Evolutionary conservation across 1,284 basidiomycete genomes (phyloP).

Genomic region (Irpex rosettiformis): DNA sequence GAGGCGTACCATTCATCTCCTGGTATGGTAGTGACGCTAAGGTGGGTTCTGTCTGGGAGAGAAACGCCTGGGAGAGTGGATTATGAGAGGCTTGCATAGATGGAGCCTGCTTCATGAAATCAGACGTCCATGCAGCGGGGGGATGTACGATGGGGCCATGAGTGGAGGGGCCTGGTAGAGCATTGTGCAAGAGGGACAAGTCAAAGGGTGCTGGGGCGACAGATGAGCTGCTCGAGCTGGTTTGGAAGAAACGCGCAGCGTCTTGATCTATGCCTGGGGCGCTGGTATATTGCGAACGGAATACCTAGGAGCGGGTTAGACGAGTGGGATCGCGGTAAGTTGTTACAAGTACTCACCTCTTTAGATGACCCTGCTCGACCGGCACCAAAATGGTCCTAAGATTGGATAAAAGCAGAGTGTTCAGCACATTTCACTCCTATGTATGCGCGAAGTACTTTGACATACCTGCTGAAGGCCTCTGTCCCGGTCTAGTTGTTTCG

Average conservation of each 20-base stretch:
- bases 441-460: neutral
- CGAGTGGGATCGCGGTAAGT: constrained; percentile 7
- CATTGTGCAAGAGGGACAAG: constrained; percentile 50
- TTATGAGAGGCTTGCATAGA: neutral
- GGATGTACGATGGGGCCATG: constrained; percentile 26
- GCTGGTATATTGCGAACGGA: constrained; percentile 50
- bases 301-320: constrained; percentile 37
- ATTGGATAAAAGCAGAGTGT: neutral
- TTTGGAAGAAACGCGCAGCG: constrained; percentile 62
- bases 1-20: neutral
- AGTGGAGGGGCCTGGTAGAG: constrained; percentile 38
- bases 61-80: constrained; percentile 1
- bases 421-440: neutral
- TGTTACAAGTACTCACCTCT: constrained; percentile 40
- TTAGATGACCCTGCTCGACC: constrained; percentile 53
- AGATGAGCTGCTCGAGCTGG: constrained; percentile 24
- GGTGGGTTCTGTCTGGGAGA: neutral
- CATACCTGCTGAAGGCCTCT: constrained; percentile 73
- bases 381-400: constrained; percentile 64
- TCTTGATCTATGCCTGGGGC: constrained; percentile 53
- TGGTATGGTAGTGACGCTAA: neutral
- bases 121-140: constrained; percentile 49
- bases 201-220: constrained; percentile 46
- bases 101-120: constrained; percentile 46
- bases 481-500: constrained; percentile 76